Base-by-base conservation (phyloP, 2,329 filamentous ascomycete genomes). In the Emericellopsis cladophorae region DNA sequence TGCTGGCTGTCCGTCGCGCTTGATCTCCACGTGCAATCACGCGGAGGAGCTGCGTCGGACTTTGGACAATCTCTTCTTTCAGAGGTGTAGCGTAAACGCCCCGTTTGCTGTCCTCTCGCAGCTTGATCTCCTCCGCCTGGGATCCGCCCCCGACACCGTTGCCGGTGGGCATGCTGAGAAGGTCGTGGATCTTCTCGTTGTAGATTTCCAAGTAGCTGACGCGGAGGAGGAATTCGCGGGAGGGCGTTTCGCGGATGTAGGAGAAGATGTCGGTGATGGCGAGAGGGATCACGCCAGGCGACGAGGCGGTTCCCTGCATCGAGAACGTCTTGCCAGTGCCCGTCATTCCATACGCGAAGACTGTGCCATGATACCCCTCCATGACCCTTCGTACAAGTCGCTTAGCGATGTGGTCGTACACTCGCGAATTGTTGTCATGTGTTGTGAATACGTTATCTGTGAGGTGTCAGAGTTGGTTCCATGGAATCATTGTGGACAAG, bases 131-230 rank as follows among this genome's bases (percentile, higher is more conserved):
- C 51, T 98, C 92, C 48, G 89, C 84, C 31, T 68, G 65, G 9
- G 57, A 66, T 11, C 63, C 67, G 15, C 67, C 66, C 16, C 74
- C 79, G 15, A 69, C 55, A 5, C 70, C 76, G 33, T 62, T 65
- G 11, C 71, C 72, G 1, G 74, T 71, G 1, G 86, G 72, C 58
- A 87, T 81, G 48, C 83, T 90, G 36, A 98, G 69, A 39, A 98
- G 67, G 61, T 98, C 92, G 56, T 95, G 85, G 43, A 98, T 96
- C 61, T 78, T 93, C 58, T 98, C 92, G 54, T 98, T 98, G 65
- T 98, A 98, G 45, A 98, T 98, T 65, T 98, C 92, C 46, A 98
- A 71, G 57, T 98, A 98, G 68, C 90, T 96, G 56, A 98, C 92
- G 46, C 92, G 82, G 43, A 98, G 73, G 43, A 98, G 64, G 49